These are phyloP conservation scores for Vanderwaltozyma tropicalis DNA, from an alignment of 805 yeast species.

Conservation along the genomic window DNA sequence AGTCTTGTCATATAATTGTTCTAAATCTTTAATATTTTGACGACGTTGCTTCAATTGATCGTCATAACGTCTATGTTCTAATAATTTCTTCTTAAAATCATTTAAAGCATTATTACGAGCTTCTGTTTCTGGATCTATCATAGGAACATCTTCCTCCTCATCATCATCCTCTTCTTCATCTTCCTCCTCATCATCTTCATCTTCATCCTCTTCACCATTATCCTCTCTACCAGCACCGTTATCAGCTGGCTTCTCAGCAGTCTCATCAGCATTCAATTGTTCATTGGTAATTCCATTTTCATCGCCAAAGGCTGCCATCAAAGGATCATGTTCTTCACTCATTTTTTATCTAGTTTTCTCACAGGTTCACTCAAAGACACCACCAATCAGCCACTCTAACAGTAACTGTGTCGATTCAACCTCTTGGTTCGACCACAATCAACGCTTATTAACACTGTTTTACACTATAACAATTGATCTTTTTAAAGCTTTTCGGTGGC, in stretches of 20 bases:
- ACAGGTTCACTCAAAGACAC: too few species aligned
- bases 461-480: too few species aligned
- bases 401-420: too few species aligned
- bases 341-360: too few species aligned
- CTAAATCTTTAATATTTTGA: slow-evolving; percentile 71
- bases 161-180: slow-evolving; percentile 21
- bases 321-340: slow-evolving; percentile 68
- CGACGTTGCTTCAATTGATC: slow-evolving; percentile 79
- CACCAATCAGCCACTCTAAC: too few species aligned
- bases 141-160: slow-evolving; percentile 24
- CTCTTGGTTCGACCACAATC: too few species aligned
- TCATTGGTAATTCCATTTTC: slow-evolving; percentile 3
- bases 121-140: slow-evolving; percentile 46
- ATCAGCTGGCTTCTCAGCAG: slow-evolving; percentile 3
- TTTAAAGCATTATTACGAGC: slow-evolving; percentile 62
- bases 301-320: slow-evolving; percentile 48
- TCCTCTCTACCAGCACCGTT: not conserved
- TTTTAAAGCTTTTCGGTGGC: too few species aligned
- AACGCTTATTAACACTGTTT: too few species aligned
- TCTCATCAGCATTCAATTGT: slow-evolving; percentile 4
- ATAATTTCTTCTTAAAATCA: slow-evolving; percentile 71
- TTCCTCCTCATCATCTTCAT: slow-evolving; percentile 19
- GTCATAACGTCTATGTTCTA: slow-evolving; percentile 93
- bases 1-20: slow-evolving; percentile 78
- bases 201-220: slow-evolving; percentile 17